Percentiles rank a stretch among this genome's conserved stretches.
phyloP scores from a whole-genome alignment of 495 filamentous ascomycete genomes.

The Tuber microsphaerosporum region DNA sequence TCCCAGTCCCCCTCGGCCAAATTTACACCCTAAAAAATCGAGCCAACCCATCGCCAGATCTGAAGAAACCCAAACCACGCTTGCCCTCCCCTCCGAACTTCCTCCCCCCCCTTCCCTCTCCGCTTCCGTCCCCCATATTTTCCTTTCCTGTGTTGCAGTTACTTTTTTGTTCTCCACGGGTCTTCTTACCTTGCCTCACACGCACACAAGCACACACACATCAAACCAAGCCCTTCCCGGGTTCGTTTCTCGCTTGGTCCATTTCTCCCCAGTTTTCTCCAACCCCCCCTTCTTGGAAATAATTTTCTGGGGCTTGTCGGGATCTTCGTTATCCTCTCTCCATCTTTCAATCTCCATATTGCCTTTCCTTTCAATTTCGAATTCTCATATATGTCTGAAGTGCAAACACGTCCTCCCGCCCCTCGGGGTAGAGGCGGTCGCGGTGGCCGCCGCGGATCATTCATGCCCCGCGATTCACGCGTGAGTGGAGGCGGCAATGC shows the following conservation, averaged over 20 bases:
- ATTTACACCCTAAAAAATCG: not conserved
- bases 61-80: constrained; percentile 4
- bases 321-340: constrained; percentile 28
- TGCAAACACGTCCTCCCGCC: constrained; percentile 65
- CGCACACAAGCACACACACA: constrained; percentile 12
- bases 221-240: constrained; percentile 16
- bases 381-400: constrained; percentile 72
- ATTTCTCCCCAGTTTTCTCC: constrained; percentile 6
- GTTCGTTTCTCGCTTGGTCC: constrained; percentile 3
- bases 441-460: constrained; percentile 74
- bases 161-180: constrained; percentile 6
- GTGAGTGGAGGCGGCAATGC: constrained; percentile 60
- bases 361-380: constrained; percentile 40
- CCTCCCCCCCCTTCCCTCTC: constrained; percentile 21
- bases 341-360: constrained; percentile 35
- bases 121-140: constrained; percentile 7
- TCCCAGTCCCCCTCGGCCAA: not conserved
- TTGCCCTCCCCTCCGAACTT: constrained; percentile 6
- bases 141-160: constrained; percentile 27
- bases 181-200: constrained; percentile 13
- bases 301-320: constrained; percentile 17
- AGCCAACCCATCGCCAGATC: constrained; percentile 3
- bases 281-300: not conserved
- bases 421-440: constrained; percentile 76
- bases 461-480: constrained; percentile 47